Percentiles rank a stretch among this genome's conserved stretches.
These are phyloP conservation scores for Pseudoturritis turrita DNA, from an alignment of 345 rosid genomes.

Conservation along the genomic window DNA sequence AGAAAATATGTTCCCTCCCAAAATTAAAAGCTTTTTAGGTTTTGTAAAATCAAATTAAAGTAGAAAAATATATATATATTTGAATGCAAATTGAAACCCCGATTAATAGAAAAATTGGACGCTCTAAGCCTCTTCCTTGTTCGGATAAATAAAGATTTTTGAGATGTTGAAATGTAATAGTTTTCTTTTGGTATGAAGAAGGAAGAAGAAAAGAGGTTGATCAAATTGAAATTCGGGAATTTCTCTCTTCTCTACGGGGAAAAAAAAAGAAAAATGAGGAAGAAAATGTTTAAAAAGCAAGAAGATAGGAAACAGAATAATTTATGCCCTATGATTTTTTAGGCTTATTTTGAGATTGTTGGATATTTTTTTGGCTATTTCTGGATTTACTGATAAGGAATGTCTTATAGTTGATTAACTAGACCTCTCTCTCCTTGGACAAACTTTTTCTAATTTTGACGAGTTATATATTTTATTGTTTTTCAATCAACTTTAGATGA, in stretches of 20 bases:
- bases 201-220: conserved; percentile 19
- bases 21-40: neutral
- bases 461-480: too few species aligned
- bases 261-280: neutral
- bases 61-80: too few species aligned
- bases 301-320: neutral
- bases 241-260: neutral
- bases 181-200: conserved; percentile 9
- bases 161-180: neutral
- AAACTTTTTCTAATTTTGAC: too few species aligned
- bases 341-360: neutral
- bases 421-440: too few species aligned
- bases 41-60: neutral
- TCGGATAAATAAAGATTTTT: neutral
- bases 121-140: conserved; percentile 21
- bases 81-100: conserved; percentile 23
- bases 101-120: neutral
- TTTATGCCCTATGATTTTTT: neutral
- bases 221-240: conserved; percentile 4
- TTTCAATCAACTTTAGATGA: too few species aligned
- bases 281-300: neutral
- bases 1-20: neutral
- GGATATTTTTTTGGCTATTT: neutral
- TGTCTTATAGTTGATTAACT: too few species aligned
- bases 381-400: neutral